phyloP scores from a whole-genome alignment of 352 stramenopile species.

The Phytophthora sp. region DNA sequence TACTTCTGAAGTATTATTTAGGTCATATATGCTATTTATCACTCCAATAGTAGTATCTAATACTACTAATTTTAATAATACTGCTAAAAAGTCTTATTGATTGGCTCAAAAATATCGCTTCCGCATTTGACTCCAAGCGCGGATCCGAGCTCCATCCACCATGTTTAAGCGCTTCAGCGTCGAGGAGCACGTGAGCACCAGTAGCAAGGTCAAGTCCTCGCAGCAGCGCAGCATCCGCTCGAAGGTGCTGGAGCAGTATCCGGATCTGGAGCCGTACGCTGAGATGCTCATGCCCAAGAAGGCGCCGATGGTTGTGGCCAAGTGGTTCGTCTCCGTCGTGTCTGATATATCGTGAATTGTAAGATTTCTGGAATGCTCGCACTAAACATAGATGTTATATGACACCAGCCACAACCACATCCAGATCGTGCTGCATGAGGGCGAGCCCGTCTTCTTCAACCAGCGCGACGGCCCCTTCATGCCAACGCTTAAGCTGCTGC shows the following conservation, averaged over 20 bases:
- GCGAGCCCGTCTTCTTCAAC: constrained; percentile 96
- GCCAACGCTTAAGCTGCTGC: constrained; percentile 95
- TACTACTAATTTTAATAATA: too few relatives aligned
- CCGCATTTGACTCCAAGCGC: not conserved
- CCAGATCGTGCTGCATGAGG: constrained; percentile 90
- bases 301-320: constrained; percentile 90
- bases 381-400: constrained; percentile 27
- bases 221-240: constrained; percentile 95
- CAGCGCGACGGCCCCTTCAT: constrained; percentile 97
- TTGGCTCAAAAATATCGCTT: too few relatives aligned
- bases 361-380: not conserved
- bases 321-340: constrained; percentile 66
- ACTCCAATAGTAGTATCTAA: too few relatives aligned
- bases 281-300: constrained; percentile 95
- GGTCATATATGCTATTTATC: too few relatives aligned
- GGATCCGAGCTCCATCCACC: too few relatives aligned
- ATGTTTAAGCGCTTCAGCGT: constrained; percentile 97
- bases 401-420: constrained; percentile 87
- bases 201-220: constrained; percentile 97
- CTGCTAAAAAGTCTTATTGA: too few relatives aligned
- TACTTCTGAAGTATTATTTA: too few relatives aligned
- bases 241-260: constrained; percentile 95
- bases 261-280: constrained; percentile 87
- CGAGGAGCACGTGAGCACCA: constrained; percentile 94
- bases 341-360: constrained; percentile 25